Evolutionary conservation across 2,329 filamentous ascomycete genomes (phyloP).

Genomic region (Penicillium glabrum): DNA sequence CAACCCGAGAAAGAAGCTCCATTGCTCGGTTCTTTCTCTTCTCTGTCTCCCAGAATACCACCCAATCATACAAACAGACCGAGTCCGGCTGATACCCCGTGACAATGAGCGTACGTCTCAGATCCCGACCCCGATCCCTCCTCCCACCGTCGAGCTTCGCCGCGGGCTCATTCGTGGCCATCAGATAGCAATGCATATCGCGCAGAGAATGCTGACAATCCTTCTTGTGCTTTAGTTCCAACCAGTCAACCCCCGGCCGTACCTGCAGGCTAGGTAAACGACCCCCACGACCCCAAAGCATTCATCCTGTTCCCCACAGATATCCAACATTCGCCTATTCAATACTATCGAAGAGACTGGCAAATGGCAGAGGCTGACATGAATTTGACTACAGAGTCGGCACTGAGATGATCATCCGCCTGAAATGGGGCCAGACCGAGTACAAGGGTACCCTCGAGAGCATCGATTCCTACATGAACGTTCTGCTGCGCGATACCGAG

Average conservation of each 20-base stretch:
- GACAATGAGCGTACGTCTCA: conserved; percentile 36
- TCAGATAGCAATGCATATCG: neutral
- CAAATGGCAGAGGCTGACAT: conserved; percentile 6
- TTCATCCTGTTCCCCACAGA: neutral
- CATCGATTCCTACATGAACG: conserved; percentile 98
- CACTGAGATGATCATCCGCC: conserved; percentile 83
- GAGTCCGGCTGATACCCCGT: conserved; percentile 1
- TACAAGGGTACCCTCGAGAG: conserved; percentile 93
- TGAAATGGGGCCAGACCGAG: conserved; percentile 98
- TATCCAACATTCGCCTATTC: neutral
- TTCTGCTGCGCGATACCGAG: conserved; percentile 86
- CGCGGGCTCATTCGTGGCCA: neutral
- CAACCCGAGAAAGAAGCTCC: conserved; percentile 6
- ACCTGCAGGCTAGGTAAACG: conserved; percentile 86
- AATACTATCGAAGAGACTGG: neutral
- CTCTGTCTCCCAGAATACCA: neutral
- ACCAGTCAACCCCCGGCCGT: conserved; percentile 93
- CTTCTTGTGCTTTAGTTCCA: conserved; percentile 62
- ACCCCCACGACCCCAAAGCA: neutral
- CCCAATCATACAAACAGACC: neutral
- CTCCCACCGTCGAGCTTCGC: neutral
- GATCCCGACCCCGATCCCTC: neutral
- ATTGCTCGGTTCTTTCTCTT: neutral
- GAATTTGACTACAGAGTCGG: conserved; percentile 63
- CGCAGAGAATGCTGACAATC: conserved; percentile 8